phyloP scores from a whole-genome alignment of 768 basidiomycete genomes.

The Candolleomyces eurysporus region DNA sequence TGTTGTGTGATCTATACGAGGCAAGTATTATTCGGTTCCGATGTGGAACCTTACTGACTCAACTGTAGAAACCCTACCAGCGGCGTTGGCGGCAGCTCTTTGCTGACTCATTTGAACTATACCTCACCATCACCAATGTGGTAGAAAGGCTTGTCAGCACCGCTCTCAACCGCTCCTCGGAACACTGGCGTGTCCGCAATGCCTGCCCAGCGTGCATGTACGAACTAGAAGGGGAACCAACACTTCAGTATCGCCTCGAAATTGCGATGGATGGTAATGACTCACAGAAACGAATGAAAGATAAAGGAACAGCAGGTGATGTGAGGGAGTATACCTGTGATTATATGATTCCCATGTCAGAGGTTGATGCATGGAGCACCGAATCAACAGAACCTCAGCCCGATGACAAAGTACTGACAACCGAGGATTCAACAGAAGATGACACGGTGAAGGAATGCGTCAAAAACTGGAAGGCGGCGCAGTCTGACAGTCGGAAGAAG shows the following conservation, averaged over 20 bases:
- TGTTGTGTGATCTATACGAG: constrained; percentile 26
- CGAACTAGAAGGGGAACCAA: constrained; percentile 19
- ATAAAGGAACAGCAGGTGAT: background rate
- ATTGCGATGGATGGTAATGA: constrained; percentile 27
- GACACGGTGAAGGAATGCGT: no score
- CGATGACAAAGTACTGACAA: no score
- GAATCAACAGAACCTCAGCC: no score
- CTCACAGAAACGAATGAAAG: constrained; percentile 19
- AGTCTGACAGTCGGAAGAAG: constrained; percentile 11
- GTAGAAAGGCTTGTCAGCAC: constrained; percentile 13
- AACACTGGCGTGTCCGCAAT: constrained; percentile 13
- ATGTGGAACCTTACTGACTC: background rate
- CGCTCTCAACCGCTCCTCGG: constrained; percentile 19
- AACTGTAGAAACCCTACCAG: constrained; percentile 9
- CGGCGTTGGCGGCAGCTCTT: constrained; percentile 19
- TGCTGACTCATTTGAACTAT: constrained; percentile 22
- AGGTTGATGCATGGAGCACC: background rate
- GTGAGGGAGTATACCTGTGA: background rate
- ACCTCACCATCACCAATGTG: constrained; percentile 9
- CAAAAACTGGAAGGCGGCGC: background rate
- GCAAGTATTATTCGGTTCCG: background rate
- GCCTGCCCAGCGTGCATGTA: constrained; percentile 23
- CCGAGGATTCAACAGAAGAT: no score
- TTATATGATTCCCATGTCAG: background rate
- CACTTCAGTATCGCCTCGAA: constrained; percentile 16